Evolutionary conservation across 768 basidiomycete genomes (phyloP).

Genomic region (Boletus rubescentipes): DNA sequence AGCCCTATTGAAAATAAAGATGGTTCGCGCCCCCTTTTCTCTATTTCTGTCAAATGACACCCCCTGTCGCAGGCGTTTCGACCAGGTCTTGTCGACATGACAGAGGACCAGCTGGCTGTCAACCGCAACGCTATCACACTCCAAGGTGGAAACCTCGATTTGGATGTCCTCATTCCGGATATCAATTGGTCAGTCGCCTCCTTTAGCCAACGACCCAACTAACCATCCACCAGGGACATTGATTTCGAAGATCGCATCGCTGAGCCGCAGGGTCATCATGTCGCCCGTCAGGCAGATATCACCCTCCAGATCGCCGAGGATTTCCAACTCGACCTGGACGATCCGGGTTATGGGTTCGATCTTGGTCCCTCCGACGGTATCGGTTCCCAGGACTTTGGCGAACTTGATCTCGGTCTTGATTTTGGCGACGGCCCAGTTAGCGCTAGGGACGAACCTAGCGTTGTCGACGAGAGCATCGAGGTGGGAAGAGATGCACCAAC

Average conservation of each 20-base stretch:
- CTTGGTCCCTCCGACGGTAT: slow-evolving; percentile 80
- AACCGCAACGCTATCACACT: slow-evolving; percentile 88
- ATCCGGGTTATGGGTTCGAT: slow-evolving; percentile 65
- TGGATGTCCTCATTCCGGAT: slow-evolving; percentile 78
- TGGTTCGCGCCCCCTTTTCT: slow-evolving; percentile 48
- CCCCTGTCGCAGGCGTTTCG: slow-evolving; percentile 72
- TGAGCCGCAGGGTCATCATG: slow-evolving; percentile 70
- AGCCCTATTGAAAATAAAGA: slow-evolving; percentile 90
- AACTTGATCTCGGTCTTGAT: slow-evolving; percentile 73
- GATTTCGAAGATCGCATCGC: slow-evolving; percentile 69
- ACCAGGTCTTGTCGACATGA: slow-evolving; percentile 93
- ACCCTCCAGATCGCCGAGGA: slow-evolving; percentile 80
- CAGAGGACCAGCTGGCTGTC: slow-evolving; percentile 88
- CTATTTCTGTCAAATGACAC: background rate
- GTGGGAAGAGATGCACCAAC: slow-evolving; percentile 71
- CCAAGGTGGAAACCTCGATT: slow-evolving; percentile 71
- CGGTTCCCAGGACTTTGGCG: slow-evolving; percentile 78
- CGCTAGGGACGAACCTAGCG: slow-evolving; percentile 43
- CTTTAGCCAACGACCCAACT: slow-evolving; percentile 1
- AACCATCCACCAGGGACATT: slow-evolving; percentile 57
- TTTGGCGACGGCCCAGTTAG: slow-evolving; percentile 62
- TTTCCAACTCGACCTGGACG: slow-evolving; percentile 63
- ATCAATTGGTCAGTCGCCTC: slow-evolving; percentile 63
- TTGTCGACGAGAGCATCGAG: slow-evolving; percentile 60
- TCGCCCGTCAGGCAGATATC: slow-evolving; percentile 84